A percentile compares a stretch with the other conserved stretches of the same genome.
Evolutionary conservation across 345 rosid species (phyloP).

Genomic region (Lumnitzera racemosa): DNA sequence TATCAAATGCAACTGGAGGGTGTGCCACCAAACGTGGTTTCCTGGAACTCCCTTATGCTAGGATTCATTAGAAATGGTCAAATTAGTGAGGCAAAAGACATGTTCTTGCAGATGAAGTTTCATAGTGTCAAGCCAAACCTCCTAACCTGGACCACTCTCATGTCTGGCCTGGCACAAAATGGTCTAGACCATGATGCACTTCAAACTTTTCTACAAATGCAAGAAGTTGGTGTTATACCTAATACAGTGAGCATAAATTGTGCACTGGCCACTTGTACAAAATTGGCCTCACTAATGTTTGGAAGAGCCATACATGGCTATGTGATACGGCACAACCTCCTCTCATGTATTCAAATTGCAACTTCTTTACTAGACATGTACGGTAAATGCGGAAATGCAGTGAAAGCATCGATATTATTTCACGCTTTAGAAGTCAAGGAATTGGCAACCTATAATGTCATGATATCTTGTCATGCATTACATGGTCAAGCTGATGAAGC

Average conservation of each 20-base stretch:
- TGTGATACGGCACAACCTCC: conserved; percentile 32
- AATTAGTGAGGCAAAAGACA: conserved; percentile 46
- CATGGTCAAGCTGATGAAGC: conserved; percentile 36
- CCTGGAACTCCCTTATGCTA: conserved; percentile 60
- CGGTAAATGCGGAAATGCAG: conserved; percentile 52
- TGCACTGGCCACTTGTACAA: conserved; percentile 39
- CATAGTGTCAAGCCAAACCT: conserved; percentile 38
- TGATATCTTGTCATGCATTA: conserved; percentile 43
- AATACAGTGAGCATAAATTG: conserved; percentile 33
- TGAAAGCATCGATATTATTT: conserved; percentile 35
- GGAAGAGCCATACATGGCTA: conserved; percentile 59
- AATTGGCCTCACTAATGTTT: conserved; percentile 26
- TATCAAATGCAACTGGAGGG: conserved; percentile 69
- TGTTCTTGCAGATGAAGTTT: conserved; percentile 56
- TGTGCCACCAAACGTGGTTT: conserved; percentile 44
- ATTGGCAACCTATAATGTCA: conserved; percentile 38
- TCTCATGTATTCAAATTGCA: conserved; percentile 18
- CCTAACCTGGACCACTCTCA: conserved; percentile 48
- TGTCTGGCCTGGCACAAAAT: conserved; percentile 51
- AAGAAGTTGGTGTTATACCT: conserved; percentile 49
- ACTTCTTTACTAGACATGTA: conserved; percentile 65
- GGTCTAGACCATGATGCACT: conserved; percentile 35
- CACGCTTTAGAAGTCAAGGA: conserved; percentile 18
- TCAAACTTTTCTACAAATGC: conserved; percentile 37
- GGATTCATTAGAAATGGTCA: conserved; percentile 50